A percentile compares a stretch with the other conserved stretches of the same genome.
Evolutionary conservation across 768 basidiomycete species (phyloP).

Genomic region (Tephrocybe rancida): DNA sequence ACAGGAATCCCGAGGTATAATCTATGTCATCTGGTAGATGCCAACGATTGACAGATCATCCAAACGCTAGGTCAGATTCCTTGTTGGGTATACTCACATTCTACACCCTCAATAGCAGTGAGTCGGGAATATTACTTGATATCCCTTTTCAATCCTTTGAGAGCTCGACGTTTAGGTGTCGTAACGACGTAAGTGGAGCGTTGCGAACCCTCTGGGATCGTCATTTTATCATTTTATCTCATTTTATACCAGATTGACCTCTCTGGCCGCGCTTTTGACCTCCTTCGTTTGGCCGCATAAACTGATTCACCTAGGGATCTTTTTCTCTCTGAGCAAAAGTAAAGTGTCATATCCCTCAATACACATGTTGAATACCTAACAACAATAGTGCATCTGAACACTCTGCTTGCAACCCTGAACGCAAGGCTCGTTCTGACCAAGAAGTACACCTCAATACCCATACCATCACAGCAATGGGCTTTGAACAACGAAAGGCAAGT

Average conservation of each 20-base stretch:
- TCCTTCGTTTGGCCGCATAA: neutral
- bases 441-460: neutral
- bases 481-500: neutral
- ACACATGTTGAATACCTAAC: neutral
- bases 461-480: neutral
- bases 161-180: neutral
- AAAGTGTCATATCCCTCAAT: neutral
- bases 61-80: neutral
- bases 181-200: slow-evolving; percentile 2
- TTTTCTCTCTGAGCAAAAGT: slow-evolving; percentile 11
- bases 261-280: neutral
- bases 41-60: neutral
- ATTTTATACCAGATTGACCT: neutral
- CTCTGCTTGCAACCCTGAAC: slow-evolving; percentile 9
- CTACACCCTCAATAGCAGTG: slow-evolving; percentile 6
- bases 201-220: neutral
- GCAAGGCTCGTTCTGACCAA: neutral
- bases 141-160: neutral
- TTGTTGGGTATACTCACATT: slow-evolving; percentile 4
- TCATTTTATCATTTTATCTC: neutral
- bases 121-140: neutral
- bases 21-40: no score
- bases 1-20: neutral
- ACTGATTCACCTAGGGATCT: neutral
- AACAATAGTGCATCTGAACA: slow-evolving; percentile 7